phyloP scores from a whole-genome alignment of 2,329 filamentous ascomycete genomes.

The Chaetomium globosum region DNA sequence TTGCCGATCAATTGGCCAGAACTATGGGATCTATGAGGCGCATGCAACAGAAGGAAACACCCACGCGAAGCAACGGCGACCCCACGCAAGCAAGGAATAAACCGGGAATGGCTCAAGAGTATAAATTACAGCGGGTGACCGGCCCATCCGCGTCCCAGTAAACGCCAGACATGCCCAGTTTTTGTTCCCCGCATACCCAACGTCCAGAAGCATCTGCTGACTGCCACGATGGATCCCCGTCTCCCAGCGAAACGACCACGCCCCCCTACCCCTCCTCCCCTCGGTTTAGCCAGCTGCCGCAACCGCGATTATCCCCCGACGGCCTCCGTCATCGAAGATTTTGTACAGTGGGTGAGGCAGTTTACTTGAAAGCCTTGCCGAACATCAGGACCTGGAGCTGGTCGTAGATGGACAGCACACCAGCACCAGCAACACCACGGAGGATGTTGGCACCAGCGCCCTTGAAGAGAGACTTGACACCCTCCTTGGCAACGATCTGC shows the following conservation, averaged over 20 bases:
- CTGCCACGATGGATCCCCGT: slow-evolving; percentile 46
- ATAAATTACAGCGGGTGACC: slow-evolving; percentile 64
- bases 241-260: slow-evolving; percentile 48
- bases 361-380: slow-evolving; percentile 96
- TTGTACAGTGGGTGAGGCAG: slow-evolving; percentile 52
- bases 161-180: slow-evolving; percentile 38
- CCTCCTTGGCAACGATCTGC: slow-evolving; percentile 98
- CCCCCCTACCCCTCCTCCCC: slow-evolving; percentile 42
- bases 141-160: slow-evolving; percentile 37
- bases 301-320: slow-evolving; percentile 45
- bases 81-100: slow-evolving; percentile 44
- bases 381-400: slow-evolving; percentile 99
- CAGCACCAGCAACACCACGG: slow-evolving; percentile 99
- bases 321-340: slow-evolving; percentile 44
- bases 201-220: slow-evolving; percentile 30
- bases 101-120: slow-evolving; percentile 60
- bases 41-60: slow-evolving; percentile 44
- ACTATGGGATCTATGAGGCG: slow-evolving; percentile 44
- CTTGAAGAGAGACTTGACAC: slow-evolving; percentile 99
- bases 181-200: slow-evolving; percentile 35
- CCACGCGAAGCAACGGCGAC: slow-evolving; percentile 38
- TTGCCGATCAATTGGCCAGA: slow-evolving; percentile 30
- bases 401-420: slow-evolving; percentile 99
- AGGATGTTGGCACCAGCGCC: slow-evolving; percentile 99
- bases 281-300: slow-evolving; percentile 28